Conservation (phyloP, 2,329 filamentous ascomycete genomes). For the Colletotrichum neosansevieriae region DNA sequence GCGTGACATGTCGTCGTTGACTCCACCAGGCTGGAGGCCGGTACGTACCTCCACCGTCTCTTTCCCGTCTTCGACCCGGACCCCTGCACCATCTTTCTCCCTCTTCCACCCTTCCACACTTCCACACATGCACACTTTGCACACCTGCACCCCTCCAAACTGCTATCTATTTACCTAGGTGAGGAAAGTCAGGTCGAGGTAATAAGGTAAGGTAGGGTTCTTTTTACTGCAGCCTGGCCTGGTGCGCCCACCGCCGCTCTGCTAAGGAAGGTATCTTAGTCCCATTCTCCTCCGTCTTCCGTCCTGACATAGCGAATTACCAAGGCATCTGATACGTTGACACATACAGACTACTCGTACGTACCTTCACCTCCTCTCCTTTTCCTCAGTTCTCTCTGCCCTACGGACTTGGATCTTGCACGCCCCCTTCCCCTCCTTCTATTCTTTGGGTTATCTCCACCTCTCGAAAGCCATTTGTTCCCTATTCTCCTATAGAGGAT, state of each 20-base stretch:
- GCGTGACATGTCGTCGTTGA: not conserved
- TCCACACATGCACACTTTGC: not conserved
- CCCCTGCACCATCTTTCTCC: constrained; percentile 9
- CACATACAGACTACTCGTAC: not conserved
- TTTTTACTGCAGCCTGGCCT: constrained; percentile 14
- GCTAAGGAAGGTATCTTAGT: not conserved
- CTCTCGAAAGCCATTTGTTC: not conserved
- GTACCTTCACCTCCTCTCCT: constrained; percentile 16
- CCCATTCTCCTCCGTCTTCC: not conserved
- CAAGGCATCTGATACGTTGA: not conserved
- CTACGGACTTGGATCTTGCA: not conserved
- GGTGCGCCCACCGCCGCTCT: constrained; percentile 36
- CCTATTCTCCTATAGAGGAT: not conserved
- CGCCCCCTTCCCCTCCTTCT: not conserved
- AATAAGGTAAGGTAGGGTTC: not conserved
- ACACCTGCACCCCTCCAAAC: not conserved
- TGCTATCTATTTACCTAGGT: no score
- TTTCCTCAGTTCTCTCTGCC: constrained; percentile 3
- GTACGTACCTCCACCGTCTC: constrained; percentile 36
- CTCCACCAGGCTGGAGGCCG: constrained; percentile 5
- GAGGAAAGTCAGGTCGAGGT: no score
- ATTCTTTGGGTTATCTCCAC: not conserved
- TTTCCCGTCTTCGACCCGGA: constrained; percentile 11
- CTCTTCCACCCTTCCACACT: not conserved
- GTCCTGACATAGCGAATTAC: constrained; percentile 2